Evolutionary conservation across 1,284 basidiomycete species (phyloP).

Genomic region (Melampsora occidentalis): DNA sequence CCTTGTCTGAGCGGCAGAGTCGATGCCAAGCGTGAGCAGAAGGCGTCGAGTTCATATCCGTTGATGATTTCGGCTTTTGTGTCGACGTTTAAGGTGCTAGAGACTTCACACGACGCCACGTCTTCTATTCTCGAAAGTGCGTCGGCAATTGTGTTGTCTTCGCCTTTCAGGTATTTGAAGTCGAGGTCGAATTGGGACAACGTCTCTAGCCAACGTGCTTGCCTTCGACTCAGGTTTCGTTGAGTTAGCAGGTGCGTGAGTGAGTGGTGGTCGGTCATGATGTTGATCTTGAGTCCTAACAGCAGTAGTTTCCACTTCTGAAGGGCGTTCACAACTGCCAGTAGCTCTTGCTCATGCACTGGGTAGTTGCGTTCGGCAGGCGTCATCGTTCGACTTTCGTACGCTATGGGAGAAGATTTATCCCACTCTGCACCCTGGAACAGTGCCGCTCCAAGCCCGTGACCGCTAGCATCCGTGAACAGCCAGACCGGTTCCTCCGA

Average conservation of each 20-base stretch:
- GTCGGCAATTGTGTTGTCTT: slow-evolving; percentile 10
- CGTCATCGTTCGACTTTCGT: slow-evolving; percentile 42
- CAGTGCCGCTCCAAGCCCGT: slow-evolving; percentile 29
- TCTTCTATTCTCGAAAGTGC: slow-evolving; percentile 26
- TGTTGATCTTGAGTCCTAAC: slow-evolving; percentile 10
- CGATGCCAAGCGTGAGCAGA: not conserved
- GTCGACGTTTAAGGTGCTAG: too few relatives aligned
- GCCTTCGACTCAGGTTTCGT: slow-evolving; percentile 12
- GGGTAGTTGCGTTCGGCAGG: slow-evolving; percentile 45
- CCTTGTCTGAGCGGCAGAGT: not conserved
- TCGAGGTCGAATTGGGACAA: not conserved
- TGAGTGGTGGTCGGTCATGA: slow-evolving; percentile 15
- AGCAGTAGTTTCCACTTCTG: slow-evolving; percentile 42
- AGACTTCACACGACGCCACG: not conserved
- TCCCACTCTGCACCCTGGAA: slow-evolving; percentile 36
- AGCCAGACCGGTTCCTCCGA: slow-evolving; percentile 45
- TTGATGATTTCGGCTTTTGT: not conserved
- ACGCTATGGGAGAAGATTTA: slow-evolving; percentile 36
- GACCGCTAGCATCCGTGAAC: slow-evolving; percentile 39
- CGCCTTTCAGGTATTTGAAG: slow-evolving; percentile 7
- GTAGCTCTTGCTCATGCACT: slow-evolving; percentile 22
- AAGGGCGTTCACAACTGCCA: slow-evolving; percentile 43
- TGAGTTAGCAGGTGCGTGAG: slow-evolving; percentile 48
- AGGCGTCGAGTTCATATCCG: not conserved
- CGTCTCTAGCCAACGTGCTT: slow-evolving; percentile 2